Conservation (phyloP, 805 yeast genomes). For the Brettanomyces sp. region DNA sequence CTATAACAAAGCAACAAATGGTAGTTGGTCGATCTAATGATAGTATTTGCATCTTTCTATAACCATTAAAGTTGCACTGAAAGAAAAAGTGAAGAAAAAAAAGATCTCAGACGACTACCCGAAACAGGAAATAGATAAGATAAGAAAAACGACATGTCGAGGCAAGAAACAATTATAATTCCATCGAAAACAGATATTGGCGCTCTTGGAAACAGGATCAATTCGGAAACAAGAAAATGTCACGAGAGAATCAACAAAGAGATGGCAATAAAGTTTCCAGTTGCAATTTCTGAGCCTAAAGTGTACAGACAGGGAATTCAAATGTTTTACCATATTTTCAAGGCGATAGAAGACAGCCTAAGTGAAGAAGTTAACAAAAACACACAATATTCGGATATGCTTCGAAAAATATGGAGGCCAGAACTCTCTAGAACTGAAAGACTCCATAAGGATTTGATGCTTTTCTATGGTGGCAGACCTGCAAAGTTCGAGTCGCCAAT, state of each 20-base stretch:
- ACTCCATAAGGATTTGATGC: conserved; percentile 53
- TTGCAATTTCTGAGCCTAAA: conserved; percentile 66
- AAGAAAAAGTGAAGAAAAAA: too few species aligned
- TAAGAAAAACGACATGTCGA: conserved; percentile 1
- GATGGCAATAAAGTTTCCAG: conserved; percentile 60
- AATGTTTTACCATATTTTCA: conserved; percentile 60
- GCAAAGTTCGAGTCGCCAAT: conserved; percentile 50
- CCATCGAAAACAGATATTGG: conserved; percentile 78
- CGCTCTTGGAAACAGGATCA: conserved; percentile 77
- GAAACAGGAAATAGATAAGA: too few species aligned
- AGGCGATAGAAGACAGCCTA: conserved; percentile 48
- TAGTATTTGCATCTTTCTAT: too few species aligned
- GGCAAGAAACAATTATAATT: conserved; percentile 41
- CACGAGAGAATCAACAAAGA: conserved; percentile 65
- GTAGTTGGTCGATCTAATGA: too few species aligned
- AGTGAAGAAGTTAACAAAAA: conserved; percentile 33
- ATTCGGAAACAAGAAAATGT: conserved; percentile 50
- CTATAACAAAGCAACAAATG: too few species aligned
- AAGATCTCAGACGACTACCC: too few species aligned
- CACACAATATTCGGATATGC: conserved; percentile 34
- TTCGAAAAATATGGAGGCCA: conserved; percentile 58
- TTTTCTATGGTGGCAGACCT: conserved; percentile 49
- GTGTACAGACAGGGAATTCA: conserved; percentile 78
- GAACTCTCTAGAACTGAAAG: conserved; percentile 54
- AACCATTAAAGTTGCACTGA: too few species aligned